Percentiles rank a stretch among this genome's conserved stretches.
Evolutionary conservation across 2,329 filamentous ascomycete genomes (phyloP).

Genomic region (Aspergillus jensenii): DNA sequence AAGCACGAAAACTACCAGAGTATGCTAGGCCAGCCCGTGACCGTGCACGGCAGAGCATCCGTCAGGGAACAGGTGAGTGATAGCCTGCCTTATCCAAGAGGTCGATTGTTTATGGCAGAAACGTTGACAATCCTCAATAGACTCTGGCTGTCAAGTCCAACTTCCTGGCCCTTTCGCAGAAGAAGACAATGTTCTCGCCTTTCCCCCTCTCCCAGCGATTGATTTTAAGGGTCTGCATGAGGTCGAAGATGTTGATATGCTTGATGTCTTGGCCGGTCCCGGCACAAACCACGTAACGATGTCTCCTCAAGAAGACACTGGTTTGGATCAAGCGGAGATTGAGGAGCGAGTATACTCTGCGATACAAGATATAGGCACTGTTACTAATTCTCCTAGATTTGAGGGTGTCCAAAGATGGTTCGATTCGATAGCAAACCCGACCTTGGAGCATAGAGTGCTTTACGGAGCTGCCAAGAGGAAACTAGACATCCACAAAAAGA

Average conservation of each 20-base stretch:
- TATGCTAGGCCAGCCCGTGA: neutral
- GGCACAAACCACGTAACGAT: neutral
- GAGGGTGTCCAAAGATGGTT: conserved; percentile 9
- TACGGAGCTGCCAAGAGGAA: conserved; percentile 12
- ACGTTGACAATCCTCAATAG: neutral
- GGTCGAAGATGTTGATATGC: neutral
- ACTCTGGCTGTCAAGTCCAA: neutral
- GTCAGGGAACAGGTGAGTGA: neutral
- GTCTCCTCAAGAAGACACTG: neutral
- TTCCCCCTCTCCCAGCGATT: neutral
- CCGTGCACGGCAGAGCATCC: neutral
- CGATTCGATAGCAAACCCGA: conserved; percentile 4
- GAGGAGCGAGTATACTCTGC: neutral
- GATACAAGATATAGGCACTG: neutral
- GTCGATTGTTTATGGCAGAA: neutral
- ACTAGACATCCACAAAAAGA: conserved; percentile 5
- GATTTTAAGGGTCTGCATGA: too few species aligned
- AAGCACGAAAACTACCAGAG: neutral
- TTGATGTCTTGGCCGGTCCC: neutral
- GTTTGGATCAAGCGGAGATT: neutral
- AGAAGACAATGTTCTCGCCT: neutral
- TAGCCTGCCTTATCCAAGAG: neutral
- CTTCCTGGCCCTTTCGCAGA: neutral
- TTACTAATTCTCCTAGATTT: conserved; percentile 12
- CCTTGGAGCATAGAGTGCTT: conserved; percentile 8